A percentile compares a stretch with the other conserved stretches of the same genome.
These are phyloP conservation scores for Xylaria sp. DNA, from an alignment of 2,329 filamentous ascomycete genomes.

Conservation along the genomic window DNA sequence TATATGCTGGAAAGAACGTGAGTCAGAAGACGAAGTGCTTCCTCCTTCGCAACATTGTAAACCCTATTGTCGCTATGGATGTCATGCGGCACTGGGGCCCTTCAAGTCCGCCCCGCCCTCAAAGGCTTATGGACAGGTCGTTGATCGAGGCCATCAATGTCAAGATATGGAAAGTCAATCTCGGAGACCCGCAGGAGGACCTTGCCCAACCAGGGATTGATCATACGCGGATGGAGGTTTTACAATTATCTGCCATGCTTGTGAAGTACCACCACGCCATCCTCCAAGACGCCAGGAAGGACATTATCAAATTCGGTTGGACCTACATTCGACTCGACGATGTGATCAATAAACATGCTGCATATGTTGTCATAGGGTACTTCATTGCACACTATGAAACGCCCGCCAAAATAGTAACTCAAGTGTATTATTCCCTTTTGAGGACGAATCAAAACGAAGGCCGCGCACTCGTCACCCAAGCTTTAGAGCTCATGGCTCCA, in stretches of 20 bases:
- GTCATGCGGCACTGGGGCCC: slow-evolving; percentile 84
- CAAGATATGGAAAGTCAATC: slow-evolving; percentile 92
- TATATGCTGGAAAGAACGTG: slow-evolving; percentile 81
- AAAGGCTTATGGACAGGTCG: slow-evolving; percentile 82
- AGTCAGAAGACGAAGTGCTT: slow-evolving; percentile 95
- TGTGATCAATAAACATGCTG: slow-evolving; percentile 98
- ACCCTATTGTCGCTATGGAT: slow-evolving; percentile 96
- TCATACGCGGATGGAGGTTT: slow-evolving; percentile 93
- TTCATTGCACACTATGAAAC: slow-evolving; percentile 98
- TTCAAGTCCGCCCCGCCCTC: slow-evolving; percentile 65
- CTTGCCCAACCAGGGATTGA: slow-evolving; percentile 87
- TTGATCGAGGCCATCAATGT: slow-evolving; percentile 92
- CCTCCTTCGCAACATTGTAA: slow-evolving; percentile 89
- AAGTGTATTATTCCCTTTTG: slow-evolving; percentile 92
- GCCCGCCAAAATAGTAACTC: slow-evolving; percentile 92
- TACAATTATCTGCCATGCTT: slow-evolving; percentile 93
- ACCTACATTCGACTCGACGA: slow-evolving; percentile 98
- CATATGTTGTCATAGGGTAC: slow-evolving; percentile 96
- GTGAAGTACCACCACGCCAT: slow-evolving; percentile 94
- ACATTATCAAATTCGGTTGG: slow-evolving; percentile 99
- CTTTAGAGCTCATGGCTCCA: slow-evolving; percentile 93
- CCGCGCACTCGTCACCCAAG: slow-evolving; percentile 89
- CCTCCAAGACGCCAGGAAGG: slow-evolving; percentile 91
- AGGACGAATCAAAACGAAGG: slow-evolving; percentile 97
- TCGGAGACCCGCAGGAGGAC: slow-evolving; percentile 85